These are phyloP conservation scores for Haematococcus lacustris DNA, from an alignment of 139 green algal genomes.

Conservation along the genomic window DNA sequence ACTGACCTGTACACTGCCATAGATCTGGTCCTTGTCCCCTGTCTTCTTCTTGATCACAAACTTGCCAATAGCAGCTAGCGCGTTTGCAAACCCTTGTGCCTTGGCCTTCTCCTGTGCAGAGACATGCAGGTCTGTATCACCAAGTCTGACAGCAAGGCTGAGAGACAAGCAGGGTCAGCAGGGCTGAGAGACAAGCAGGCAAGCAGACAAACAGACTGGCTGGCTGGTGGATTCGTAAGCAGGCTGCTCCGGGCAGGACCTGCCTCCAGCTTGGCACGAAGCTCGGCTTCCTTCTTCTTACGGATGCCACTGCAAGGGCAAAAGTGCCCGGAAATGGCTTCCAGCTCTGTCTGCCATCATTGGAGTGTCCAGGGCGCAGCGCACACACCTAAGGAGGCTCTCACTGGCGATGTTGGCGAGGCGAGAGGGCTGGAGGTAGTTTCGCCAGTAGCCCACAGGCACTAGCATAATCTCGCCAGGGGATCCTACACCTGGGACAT, in stretches of 20 bases:
- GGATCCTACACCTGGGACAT: conserved; percentile 18
- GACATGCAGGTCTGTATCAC: background rate
- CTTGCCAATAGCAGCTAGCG: conserved; percentile 83
- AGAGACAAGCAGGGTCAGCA: background rate
- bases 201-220: background rate
- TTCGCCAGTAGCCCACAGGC: conserved; percentile 80
- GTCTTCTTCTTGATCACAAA: conserved; percentile 88
- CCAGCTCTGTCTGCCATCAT: too few species aligned
- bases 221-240: background rate
- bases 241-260: background rate
- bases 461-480: conserved; percentile 48
- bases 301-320: conserved; percentile 41
- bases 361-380: background rate
- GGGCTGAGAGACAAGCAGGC: background rate
- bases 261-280: conserved; percentile 34
- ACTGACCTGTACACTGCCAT: conserved; percentile 45
- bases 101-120: conserved; percentile 59
- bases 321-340: too few species aligned
- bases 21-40: conserved; percentile 80
- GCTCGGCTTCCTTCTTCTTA: conserved; percentile 49
- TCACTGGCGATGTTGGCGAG: conserved; percentile 65
- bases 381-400: conserved; percentile 64
- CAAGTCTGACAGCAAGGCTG: background rate
- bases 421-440: conserved; percentile 73
- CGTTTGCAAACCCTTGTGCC: conserved; percentile 58